These are phyloP conservation scores for Beverwykella pulmonaria DNA, from an alignment of 495 filamentous ascomycete genomes.

Conservation along the genomic window DNA sequence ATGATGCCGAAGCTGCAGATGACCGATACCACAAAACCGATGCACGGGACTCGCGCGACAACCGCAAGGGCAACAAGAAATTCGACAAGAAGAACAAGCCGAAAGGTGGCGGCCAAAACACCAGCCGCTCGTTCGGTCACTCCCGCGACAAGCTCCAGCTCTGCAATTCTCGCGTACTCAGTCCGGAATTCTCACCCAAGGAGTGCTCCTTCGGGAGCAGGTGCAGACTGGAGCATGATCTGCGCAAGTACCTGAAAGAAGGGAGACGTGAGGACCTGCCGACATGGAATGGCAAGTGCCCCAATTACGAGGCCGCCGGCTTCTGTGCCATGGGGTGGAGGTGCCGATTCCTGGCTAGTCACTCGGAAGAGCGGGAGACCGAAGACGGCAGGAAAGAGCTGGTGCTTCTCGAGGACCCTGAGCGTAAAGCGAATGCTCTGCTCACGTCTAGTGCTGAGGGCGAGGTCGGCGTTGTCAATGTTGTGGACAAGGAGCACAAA, in stretches of 20 bases:
- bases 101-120: constrained; percentile 81
- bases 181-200: constrained; percentile 72
- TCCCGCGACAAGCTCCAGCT: constrained; percentile 77
- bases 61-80: constrained; percentile 36
- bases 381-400: constrained; percentile 82
- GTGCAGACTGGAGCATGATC: constrained; percentile 78
- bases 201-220: constrained; percentile 73
- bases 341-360: constrained; percentile 82
- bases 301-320: constrained; percentile 74
- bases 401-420: constrained; percentile 55
- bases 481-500: constrained; percentile 66
- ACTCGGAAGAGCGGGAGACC: constrained; percentile 72
- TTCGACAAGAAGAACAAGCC: constrained; percentile 58
- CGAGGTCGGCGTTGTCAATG: constrained; percentile 73
- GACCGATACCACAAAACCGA: constrained; percentile 38
- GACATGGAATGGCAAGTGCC: constrained; percentile 75
- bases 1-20: constrained; percentile 48
- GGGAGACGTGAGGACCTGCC: constrained; percentile 78
- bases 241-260: constrained; percentile 81
- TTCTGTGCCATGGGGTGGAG: constrained; percentile 84
- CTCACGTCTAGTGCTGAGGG: constrained; percentile 40
- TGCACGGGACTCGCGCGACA: constrained; percentile 33
- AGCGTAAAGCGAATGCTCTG: constrained; percentile 49
- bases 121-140: constrained; percentile 76
- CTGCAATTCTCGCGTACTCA: constrained; percentile 68